Base-by-base conservation (phyloP, 148 eudicot genomes). In the Rhododendron vialii region DNA sequence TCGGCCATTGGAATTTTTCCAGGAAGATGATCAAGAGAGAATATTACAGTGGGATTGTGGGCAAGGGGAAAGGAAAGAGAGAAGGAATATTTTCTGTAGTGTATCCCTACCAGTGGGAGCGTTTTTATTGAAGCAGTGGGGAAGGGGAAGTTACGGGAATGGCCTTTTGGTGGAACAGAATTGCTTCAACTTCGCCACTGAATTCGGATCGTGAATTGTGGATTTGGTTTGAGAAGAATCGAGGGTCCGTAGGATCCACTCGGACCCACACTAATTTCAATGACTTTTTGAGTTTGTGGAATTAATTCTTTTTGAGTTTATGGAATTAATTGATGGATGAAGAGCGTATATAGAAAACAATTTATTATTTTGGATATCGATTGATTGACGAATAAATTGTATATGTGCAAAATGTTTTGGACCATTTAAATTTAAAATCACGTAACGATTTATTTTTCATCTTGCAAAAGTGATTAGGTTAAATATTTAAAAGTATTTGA, bases 1-100 rank as follows among this genome's bases (percentile, higher is more conserved):
- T 89, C 91, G 1, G 84, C 89, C 90, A 88, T 90, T 57, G 89
- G 89, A 55, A 69, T 1, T 61, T 85, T 65, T 79, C 78, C 78
- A 35, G 63, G 30, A 43, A 84, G 55, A 36, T 2, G 26, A 45
- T 0, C 1, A 14, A 26, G 26, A 48, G 18, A 51, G 57, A 61
- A 22, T 24, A 8, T 63, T 24, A n/a, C 12, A n/a, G 71, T n/a
- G 71, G 71, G 71, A 63, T 24, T n/a, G 30, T 61, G 28, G 67
- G 67, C 67, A 61, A 61, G 28, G 67, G 26, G 28, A 17, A 57
- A 17, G 1, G 67, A 22, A 1, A 0, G 28, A 8, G 30, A 28
- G 48, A 7, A 11, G 10, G 76, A 22, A 26, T 0, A 41, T 5
- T 13, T 28, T 41, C 43, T 41, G 43, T 45, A 12, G 20, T 35